Conservation (phyloP, 192 early-diverging fungal genomes). For the Entophlyctis helioformis region DNA sequence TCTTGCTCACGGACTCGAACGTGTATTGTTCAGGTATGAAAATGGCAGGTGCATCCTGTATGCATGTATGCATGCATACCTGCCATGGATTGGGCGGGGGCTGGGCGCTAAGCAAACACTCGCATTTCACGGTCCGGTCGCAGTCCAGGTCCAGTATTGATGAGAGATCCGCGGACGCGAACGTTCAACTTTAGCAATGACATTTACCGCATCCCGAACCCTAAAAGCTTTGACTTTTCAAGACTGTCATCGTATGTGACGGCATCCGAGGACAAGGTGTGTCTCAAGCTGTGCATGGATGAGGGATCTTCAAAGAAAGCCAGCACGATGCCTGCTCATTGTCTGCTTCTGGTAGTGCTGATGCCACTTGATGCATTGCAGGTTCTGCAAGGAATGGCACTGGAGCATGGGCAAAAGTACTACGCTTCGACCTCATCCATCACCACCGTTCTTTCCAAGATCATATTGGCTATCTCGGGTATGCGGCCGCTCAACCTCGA, state of each 20-base stretch:
- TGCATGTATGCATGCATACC: too few species aligned
- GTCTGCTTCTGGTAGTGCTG: neutral
- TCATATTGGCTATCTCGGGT: slow-evolving; percentile 61
- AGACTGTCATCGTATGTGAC: slow-evolving; percentile 67
- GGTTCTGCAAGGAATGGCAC: slow-evolving; percentile 16
- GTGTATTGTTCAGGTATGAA: too few species aligned
- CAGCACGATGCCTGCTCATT: too few species aligned
- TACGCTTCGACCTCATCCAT: slow-evolving; percentile 86
- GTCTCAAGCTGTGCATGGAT: neutral
- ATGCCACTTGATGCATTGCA: neutral
- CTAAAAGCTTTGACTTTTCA: slow-evolving; percentile 69
- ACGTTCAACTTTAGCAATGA: too few species aligned
- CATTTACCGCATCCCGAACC: slow-evolving; percentile 74
- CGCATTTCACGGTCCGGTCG: too few species aligned
- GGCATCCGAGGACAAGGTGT: slow-evolving; percentile 57
- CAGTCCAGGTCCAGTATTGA: too few species aligned
- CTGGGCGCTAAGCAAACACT: too few species aligned
- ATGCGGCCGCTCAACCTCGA: slow-evolving; percentile 45
- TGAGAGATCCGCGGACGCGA: too few species aligned
- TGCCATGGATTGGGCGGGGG: too few species aligned
- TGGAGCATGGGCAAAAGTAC: slow-evolving; percentile 38
- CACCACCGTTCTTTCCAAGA: slow-evolving; percentile 58
- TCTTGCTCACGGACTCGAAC: too few species aligned
- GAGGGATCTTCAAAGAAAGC: neutral
- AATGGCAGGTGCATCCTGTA: too few species aligned